Evolutionary conservation across 257 asterid genomes (phyloP), one percentile per base, ranked within the genome.

Genomic region (Solanum stenotomum): DNA sequence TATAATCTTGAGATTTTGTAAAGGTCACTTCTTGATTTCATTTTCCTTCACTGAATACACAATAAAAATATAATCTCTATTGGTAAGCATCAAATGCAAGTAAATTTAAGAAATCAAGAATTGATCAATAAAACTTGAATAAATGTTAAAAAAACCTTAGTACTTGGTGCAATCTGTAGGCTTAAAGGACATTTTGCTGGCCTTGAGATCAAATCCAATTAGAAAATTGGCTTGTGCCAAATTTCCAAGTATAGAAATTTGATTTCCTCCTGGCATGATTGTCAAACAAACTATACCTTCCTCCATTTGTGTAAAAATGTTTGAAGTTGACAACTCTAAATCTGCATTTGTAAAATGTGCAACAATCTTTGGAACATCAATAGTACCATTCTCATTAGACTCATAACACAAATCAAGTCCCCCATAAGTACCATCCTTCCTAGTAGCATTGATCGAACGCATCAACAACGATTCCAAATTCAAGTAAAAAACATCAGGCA

Each of bases 181-280:
- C 90, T 88, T 88, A 89, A 93, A 94, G 3, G 94, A 87, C 13
- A 93, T 83, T 4, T 87, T 91, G 86, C 56, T 86, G 88, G 33
- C 86, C 31, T 56, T 89, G 75, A 94, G 78, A 71, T 93, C 93
- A 91, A 91, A 94, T 9, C 95, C 95, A 2, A 92, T 90, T 85
- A 90, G 71, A 87, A 90, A 91, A 84, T 92, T 61, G 89, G 81
- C 81, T 84, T 92, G 94, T 0, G 96, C 93, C 83, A 91, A 8
- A 46, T 92, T 94, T 18, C 97, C 97, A 72, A 88, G 90, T 25
- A 94, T 89, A 8, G 94, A 83, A 61, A 89, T 27, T 61, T 11
- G 25, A 8, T 63, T 12, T 5, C 63, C 63, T 38, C n/a, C 29
- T 5, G 89, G 38, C 29, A 31, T n/a, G 33, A 86, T 44, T 11